Conservation (phyloP, 306 rosid genomes). For the Fragaria nilgerrensis region DNA sequence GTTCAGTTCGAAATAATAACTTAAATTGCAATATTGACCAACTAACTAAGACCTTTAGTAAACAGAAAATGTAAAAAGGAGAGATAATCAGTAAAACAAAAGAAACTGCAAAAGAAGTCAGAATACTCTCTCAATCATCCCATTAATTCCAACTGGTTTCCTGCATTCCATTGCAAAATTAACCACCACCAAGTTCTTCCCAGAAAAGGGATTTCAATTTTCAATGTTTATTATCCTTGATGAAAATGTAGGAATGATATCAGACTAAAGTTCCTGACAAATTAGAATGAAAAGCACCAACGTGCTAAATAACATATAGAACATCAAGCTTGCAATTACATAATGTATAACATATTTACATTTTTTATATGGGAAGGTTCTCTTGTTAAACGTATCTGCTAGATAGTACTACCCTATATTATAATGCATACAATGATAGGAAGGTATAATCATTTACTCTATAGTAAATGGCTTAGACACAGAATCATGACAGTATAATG, state of each 20-base stretch:
- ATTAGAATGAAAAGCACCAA: background rate
- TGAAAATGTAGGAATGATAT: background rate
- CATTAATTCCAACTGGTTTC: background rate
- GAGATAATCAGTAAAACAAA: background rate
- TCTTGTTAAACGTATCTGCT: background rate
- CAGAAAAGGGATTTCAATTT: background rate
- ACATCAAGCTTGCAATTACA: background rate
- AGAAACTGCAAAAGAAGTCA: background rate
- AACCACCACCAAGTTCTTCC: background rate
- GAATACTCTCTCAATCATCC: background rate
- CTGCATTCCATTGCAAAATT: background rate
- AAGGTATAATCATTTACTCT: background rate
- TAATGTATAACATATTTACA: background rate
- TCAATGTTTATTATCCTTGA: background rate
- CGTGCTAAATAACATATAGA: background rate
- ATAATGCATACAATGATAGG: background rate
- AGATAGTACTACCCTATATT: background rate
- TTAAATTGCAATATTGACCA: background rate
- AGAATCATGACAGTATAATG: conserved; percentile 1
- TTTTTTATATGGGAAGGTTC: background rate
- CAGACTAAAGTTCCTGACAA: background rate
- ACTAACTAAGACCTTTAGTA: background rate
- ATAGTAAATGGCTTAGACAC: background rate
- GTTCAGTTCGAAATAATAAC: background rate
- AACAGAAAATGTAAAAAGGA: background rate